Conservation (phyloP, 2,329 filamentous ascomycete genomes). For the Aspergillus fijiensis region DNA sequence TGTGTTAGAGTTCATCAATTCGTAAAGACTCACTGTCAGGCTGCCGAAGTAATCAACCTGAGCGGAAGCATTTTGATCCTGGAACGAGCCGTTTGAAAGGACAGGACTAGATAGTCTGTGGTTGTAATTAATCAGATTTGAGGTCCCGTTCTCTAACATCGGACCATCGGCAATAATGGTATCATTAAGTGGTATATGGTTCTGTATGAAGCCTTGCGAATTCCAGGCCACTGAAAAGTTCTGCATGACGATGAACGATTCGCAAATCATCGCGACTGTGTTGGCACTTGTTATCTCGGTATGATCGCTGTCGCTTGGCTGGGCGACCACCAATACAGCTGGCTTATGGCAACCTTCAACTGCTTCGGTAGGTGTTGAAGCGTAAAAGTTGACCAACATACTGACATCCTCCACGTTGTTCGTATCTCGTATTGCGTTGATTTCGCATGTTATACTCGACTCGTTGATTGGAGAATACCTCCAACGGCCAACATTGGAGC, state of each 20-base stretch:
- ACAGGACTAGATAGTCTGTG: slow-evolving; percentile 6
- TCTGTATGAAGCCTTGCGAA: slow-evolving; percentile 14
- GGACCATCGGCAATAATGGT: slow-evolving; percentile 12
- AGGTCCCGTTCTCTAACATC: slow-evolving; percentile 19
- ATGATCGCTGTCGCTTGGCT: slow-evolving; percentile 3
- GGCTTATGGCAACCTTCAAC: neutral
- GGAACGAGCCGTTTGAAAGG: neutral
- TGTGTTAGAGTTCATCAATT: slow-evolving; percentile 1
- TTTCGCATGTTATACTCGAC: neutral
- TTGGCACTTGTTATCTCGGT: neutral
- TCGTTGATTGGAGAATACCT: slow-evolving; percentile 3
- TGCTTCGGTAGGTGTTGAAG: neutral
- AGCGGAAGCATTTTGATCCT: neutral
- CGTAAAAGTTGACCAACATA: slow-evolving; percentile 9
- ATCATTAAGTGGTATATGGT: slow-evolving; percentile 5
- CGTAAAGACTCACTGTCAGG: slow-evolving; percentile 16
- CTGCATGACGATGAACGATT: slow-evolving; percentile 12
- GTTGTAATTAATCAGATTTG: slow-evolving; percentile 16
- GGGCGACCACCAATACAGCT: slow-evolving; percentile 5
- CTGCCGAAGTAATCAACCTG: slow-evolving; percentile 14
- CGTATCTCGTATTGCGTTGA: neutral
- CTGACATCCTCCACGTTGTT: too few species aligned
- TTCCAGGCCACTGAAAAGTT: slow-evolving; percentile 17
- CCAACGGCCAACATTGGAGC: neutral
- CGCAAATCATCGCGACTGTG: slow-evolving; percentile 13